A percentile compares a stretch with the other conserved stretches of the same genome.
Conservation (phyloP, 208 protist genomes). For the Acanthamoeba culbertsoni region DNA sequence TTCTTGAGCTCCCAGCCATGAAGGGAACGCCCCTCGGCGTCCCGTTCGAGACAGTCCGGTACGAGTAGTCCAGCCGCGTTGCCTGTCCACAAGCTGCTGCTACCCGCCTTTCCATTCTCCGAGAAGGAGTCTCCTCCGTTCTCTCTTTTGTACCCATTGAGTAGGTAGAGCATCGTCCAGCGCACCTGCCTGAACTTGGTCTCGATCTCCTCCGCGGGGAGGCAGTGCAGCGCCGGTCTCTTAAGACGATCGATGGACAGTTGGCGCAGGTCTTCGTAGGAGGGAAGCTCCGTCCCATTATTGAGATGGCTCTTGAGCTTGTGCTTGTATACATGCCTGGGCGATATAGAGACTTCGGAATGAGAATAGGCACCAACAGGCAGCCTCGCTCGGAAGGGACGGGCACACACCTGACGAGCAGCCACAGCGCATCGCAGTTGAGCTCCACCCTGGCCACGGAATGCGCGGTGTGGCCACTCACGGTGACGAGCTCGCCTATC, state of each 20-base stretch:
- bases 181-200: constrained; percentile 22
- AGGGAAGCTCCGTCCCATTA: neutral
- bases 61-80: neutral
- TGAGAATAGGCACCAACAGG: neutral
- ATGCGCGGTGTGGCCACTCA: neutral
- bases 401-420: neutral
- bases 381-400: neutral
- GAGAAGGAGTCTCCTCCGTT: neutral
- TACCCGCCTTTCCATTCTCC: neutral
- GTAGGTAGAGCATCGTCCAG: constrained; percentile 29
- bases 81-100: neutral
- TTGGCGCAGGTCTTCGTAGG: constrained; percentile 6
- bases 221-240: neutral
- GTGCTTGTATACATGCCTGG: neutral
- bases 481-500: neutral
- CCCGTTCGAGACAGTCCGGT: neutral
- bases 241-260: neutral
- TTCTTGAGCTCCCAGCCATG: constrained; percentile 48
- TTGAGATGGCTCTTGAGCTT: neutral
- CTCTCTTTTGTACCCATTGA: neutral
- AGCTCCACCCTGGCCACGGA: neutral
- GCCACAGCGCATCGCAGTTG: neutral
- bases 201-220: neutral
- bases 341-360: neutral
- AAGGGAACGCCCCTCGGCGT: neutral